Evolutionary conservation across 805 yeast genomes (phyloP), one percentile per base, ranked within the genome.

Genomic region (Starmerella ratchasimensis): DNA sequence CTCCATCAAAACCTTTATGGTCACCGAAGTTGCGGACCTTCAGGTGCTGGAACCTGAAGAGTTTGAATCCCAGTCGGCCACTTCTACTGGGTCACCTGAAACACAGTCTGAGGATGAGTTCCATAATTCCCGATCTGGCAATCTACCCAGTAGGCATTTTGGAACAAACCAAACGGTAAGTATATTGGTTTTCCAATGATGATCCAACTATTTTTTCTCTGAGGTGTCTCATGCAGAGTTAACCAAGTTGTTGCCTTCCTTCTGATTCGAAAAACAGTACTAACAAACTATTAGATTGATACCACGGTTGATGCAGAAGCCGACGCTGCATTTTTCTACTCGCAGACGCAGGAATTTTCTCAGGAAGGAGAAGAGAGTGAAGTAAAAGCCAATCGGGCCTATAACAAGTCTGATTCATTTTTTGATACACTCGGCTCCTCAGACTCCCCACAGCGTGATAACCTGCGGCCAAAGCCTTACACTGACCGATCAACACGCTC

Each of bases 11-110:
- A 19, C 32, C 23, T 80, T 90, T 57, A 73, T 86, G 49, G 98
- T 98, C 27, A 72, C 80, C 19, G 96, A 88, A 51, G 96, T 90
- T 17, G 80, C 81, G 60, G 94, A 80, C 53, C 67, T 90, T 58
- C 74, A 74, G 48, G 90, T 90, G 38, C 67, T 88, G 52, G 96
- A 84, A 45, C 67, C 66, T n/a, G 33, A 38, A 13, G n/a, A 10
- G 20, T 30, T 3, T 13, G 18, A n/a, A n/a, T n/a, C n/a, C 29
- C 18, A 11, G 29, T 19, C 19, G 14, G 20, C 28, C 11, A 28
- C 31, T 19, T 27, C 30, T 13, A 15, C 44, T 14, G 7, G 28
- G 26, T 34, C 17, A 6, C 19, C 21, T 6, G 13, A 4, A 34
- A 13, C 16, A 15, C 33, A 15, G n/a, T 22, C 33, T 8, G 27